Percentiles rank a stretch among this genome's conserved stretches.
Evolutionary conservation across 768 basidiomycete species (phyloP).

Genomic region (Postia placenta): DNA sequence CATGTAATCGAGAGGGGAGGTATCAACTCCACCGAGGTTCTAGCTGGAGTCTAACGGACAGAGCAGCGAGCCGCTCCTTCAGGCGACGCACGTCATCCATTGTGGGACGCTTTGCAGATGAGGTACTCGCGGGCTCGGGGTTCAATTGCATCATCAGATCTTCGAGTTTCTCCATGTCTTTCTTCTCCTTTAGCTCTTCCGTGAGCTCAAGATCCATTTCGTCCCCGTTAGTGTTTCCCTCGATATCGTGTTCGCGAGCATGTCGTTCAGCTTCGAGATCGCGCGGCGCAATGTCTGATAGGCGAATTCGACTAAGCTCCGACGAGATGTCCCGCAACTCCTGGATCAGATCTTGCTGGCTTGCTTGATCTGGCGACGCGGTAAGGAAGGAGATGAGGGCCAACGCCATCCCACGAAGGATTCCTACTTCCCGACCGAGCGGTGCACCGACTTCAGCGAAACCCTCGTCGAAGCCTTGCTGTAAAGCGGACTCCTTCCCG

Average conservation of each 20-base stretch:
- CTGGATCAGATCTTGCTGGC: slow-evolving; percentile 21
- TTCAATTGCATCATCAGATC: slow-evolving; percentile 47
- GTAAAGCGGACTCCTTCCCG: slow-evolving; percentile 83
- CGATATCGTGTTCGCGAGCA: slow-evolving; percentile 55
- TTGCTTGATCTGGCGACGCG: slow-evolving; percentile 20
- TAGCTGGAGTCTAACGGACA: slow-evolving; percentile 11
- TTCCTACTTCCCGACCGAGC: slow-evolving; percentile 71
- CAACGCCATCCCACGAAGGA: slow-evolving; percentile 65
- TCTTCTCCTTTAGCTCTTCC: slow-evolving; percentile 40
- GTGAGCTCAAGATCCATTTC: slow-evolving; percentile 15
- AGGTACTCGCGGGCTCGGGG: slow-evolving; percentile 5
- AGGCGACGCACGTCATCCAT: slow-evolving; percentile 17
- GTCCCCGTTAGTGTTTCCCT: slow-evolving; percentile 22
- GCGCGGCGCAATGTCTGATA: slow-evolving; percentile 66
- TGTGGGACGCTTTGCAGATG: slow-evolving; percentile 10
- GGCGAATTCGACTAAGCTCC: slow-evolving; percentile 52
- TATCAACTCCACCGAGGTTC: slow-evolving; percentile 17
- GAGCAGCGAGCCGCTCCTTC: slow-evolving; percentile 11
- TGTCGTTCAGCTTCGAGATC: slow-evolving; percentile 79
- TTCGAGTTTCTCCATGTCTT: slow-evolving; percentile 48
- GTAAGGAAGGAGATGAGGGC: slow-evolving; percentile 55
- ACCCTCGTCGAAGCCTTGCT: slow-evolving; percentile 86
- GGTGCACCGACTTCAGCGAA: slow-evolving; percentile 71
- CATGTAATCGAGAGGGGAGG: too few species aligned
- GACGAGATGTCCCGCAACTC: slow-evolving; percentile 50